These are phyloP conservation scores for Coemansia sp. DNA, from an alignment of 192 early-diverging fungal species.

Conservation along the genomic window DNA sequence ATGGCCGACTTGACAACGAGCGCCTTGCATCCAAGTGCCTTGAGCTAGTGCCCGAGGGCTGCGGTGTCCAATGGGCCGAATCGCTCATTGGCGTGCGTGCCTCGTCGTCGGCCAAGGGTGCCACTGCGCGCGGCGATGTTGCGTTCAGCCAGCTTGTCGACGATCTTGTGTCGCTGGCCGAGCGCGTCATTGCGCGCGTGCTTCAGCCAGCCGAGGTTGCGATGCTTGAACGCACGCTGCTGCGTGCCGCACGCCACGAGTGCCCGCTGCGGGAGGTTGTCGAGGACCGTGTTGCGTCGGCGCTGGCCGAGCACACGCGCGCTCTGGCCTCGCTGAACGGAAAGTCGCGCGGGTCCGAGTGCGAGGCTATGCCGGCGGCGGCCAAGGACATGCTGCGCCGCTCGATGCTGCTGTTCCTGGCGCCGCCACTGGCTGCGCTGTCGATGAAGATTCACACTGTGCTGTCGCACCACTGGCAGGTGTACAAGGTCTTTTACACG, in stretches of 20 bases:
- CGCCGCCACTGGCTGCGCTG: constrained; percentile 27
- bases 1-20: constrained; percentile 30
- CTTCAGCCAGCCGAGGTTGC: constrained; percentile 20
- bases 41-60: constrained; percentile 42
- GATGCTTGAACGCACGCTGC: constrained; percentile 41
- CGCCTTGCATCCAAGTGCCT: constrained; percentile 41
- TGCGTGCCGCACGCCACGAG: constrained; percentile 43
- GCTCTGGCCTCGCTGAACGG: constrained; percentile 18
- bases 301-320: constrained; percentile 22
- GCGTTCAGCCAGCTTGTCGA: constrained; percentile 31
- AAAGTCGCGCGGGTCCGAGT: constrained; percentile 19
- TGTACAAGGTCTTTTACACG: constrained; percentile 45
- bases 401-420: constrained; percentile 38
- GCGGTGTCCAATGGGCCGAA: constrained; percentile 42
- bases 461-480: constrained; percentile 45
- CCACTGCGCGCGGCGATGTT: constrained; percentile 24
- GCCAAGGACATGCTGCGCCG: constrained; percentile 27
- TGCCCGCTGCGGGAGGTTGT: constrained; percentile 48
- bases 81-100: constrained; percentile 13
- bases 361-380: constrained; percentile 32
- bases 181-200: constrained; percentile 23
- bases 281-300: constrained; percentile 37
- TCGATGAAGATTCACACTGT: constrained; percentile 27
- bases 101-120: constrained; percentile 6
- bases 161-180: constrained; percentile 29